Base-by-base conservation (phyloP, 176 grass and related monocot species). In the Oryza meridionalis region DNA sequence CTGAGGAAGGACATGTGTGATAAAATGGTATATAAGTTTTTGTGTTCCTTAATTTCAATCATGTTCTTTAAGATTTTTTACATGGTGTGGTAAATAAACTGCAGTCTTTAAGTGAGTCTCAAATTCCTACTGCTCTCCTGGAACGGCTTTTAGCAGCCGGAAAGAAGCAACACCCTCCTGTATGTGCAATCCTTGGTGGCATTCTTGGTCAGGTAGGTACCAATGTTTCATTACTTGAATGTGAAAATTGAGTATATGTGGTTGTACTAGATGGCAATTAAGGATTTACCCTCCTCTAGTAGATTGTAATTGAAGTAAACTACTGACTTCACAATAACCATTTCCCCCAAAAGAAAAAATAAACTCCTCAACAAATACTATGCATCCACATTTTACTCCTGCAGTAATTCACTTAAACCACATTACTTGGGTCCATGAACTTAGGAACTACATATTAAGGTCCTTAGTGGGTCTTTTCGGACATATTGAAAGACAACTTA, bases 181-280 rank as follows among this genome's bases (percentile, higher is more conserved):
- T 96, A 43, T 96, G 93, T 89, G 90, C 97, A 38, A 92, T 96
- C 65, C 88, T 99, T 19, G 97, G 93, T n/a, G 97, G 97, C 82
- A 94, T 99, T 86, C 89, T 99, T 81, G 97, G 97, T 44, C 97
- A 99, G 97, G 97, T 99, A 79, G 58, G 79, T 84, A 63, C 29
- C 75, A 33, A 44, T 49, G 21, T 61, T 72, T 25, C 11, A 38
- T 53, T 24, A 46, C 14, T 53, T 58, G 17, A 24, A 62, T 62
- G 19, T 9, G 7, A 58, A 58, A 58, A 21, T 58, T 21, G 17
- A 21, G 19, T 21, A 58, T 58, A 55, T 55, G 7, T 19, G 6
- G 16, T 55, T 21, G 1, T 9, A 19, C 53, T n/a, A 58, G 53
- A 58, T 58, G 53, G 5, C 19, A n/a, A 16, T 51, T 17, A 47